Conservation (phyloP, 139 green algal species). For the Chlamydomonas schloesseri region DNA sequence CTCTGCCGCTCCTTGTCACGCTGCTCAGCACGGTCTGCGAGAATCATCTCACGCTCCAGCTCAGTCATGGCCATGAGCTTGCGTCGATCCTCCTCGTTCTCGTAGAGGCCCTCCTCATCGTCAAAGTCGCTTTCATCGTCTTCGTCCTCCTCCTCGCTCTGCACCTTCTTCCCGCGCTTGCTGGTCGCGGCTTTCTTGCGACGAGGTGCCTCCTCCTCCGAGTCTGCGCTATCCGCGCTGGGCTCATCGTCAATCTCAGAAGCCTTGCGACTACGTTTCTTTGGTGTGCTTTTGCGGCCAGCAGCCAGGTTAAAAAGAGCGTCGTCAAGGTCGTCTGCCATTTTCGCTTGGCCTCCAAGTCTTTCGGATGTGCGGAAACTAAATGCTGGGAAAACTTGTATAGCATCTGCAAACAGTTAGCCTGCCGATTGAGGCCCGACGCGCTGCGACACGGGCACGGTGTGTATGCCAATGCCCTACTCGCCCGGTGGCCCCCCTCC, state of each 20-base stretch:
- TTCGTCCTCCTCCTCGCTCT: constrained; percentile 50
- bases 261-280: constrained; percentile 25
- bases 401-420: too few species aligned
- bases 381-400: too few species aligned
- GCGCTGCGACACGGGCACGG: too few species aligned
- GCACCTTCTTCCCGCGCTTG: constrained; percentile 5
- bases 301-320: constrained; percentile 28
- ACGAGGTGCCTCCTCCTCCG: constrained; percentile 13
- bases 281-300: not conserved
- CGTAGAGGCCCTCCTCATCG: constrained; percentile 64
- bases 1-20: constrained; percentile 62
- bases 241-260: constrained; percentile 35
- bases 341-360: too few species aligned
- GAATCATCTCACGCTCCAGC: constrained; percentile 77
- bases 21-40: constrained; percentile 64
- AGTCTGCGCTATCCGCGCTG: not conserved
- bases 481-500: too few species aligned
- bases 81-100: constrained; percentile 69
- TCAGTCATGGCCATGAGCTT: constrained; percentile 71
- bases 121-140: constrained; percentile 57
- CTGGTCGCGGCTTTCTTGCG: constrained; percentile 5
- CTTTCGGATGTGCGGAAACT: too few species aligned
- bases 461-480: too few species aligned
- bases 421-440: too few species aligned
- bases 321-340: constrained; percentile 42